Evolutionary conservation across 345 rosid species (phyloP), one percentile per base, ranked within the genome.

Genomic region (Mallotus nudiflorus): DNA sequence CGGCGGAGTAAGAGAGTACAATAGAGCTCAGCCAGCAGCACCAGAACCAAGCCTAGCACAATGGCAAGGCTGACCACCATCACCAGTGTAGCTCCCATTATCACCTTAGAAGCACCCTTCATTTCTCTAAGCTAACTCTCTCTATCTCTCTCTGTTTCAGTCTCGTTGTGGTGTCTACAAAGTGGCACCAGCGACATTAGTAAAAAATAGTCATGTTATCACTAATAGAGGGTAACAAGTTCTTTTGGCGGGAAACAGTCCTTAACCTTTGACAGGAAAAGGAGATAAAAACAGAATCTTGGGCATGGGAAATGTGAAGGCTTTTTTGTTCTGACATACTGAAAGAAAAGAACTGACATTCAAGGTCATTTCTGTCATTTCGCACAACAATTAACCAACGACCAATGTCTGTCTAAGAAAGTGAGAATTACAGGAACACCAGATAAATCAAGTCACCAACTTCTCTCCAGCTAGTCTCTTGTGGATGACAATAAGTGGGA

Each of bases 1-100:
- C 89, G 75, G 35, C 86, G 82, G 58, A 91, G 85, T 67, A 94
- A 79, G 62, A 90, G 86, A 64, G 92, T 87, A 81, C 97, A 91
- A 77, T 88, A 94, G 67, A 91, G 95, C 84, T 91, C 93, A 40
- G 90, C 95, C 35, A 94, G 82, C 0, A 95, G 83, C 25, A 95
- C 88, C 22, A 95, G 71, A 64, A 95, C 86, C 25, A 95, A 82
- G 72, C 81, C 82, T 66, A 89, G 73, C 1, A 95, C 96, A 69
- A 91, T 81, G 76, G 89, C 93, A 15, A 95, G 80, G 73, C 85
- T 86, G 15, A 83, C 87, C 37, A 87, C 93, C 97, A 95, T 90
- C 0, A 85, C 85, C 69, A 90, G 80, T 3, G 97, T 91, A 20
- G 97, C 97, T 49, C 89, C 97, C 88, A 91, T 83, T 39, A 90